Conservation (phyloP, 805 yeast genomes). For the Candida endomychidarum region DNA sequence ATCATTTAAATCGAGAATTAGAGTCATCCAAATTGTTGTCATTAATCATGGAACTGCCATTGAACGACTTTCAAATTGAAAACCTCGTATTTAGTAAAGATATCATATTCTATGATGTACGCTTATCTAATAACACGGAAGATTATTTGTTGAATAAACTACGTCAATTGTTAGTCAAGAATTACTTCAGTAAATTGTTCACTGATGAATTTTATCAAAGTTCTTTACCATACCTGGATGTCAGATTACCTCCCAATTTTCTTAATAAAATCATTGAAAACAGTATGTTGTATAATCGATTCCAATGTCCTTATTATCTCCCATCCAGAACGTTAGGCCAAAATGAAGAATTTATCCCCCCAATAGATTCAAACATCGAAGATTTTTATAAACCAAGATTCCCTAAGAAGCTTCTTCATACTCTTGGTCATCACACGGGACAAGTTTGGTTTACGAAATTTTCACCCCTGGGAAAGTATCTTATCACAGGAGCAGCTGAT, state of each 20-base stretch:
- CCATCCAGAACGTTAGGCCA: conserved; percentile 23
- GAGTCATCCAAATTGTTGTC: conserved; percentile 26
- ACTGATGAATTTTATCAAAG: conserved; percentile 16
- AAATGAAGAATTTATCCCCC: conserved; percentile 15
- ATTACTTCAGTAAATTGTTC: conserved; percentile 12
- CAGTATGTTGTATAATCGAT: conserved; percentile 10
- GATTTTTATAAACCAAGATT: conserved; percentile 27
- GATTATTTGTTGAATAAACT: conserved; percentile 11
- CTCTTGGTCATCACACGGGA: conserved; percentile 54
- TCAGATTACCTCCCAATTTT: conserved; percentile 21
- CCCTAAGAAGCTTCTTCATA: conserved; percentile 49
- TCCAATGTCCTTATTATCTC: conserved; percentile 25
- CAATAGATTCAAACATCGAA: conserved; percentile 15
- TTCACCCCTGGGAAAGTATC: conserved; percentile 70
- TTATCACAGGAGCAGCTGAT: conserved; percentile 80
- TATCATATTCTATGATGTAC: conserved; percentile 10
- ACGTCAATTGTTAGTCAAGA: conserved; percentile 10
- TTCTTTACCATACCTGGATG: conserved; percentile 16
- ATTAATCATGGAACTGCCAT: conserved; percentile 20
- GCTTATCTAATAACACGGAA: conserved; percentile 6
- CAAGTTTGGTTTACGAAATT: conserved; percentile 86
- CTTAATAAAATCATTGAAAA: conserved; percentile 23
- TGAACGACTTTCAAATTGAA: conserved; percentile 12
- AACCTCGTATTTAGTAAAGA: conserved; percentile 13
- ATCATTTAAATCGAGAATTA: conserved; percentile 22